Evolutionary conservation across 371 early-diverging fungal species (phyloP), one percentile per base, ranked within the genome.

Genomic region (Nematocida homosporus): DNA sequence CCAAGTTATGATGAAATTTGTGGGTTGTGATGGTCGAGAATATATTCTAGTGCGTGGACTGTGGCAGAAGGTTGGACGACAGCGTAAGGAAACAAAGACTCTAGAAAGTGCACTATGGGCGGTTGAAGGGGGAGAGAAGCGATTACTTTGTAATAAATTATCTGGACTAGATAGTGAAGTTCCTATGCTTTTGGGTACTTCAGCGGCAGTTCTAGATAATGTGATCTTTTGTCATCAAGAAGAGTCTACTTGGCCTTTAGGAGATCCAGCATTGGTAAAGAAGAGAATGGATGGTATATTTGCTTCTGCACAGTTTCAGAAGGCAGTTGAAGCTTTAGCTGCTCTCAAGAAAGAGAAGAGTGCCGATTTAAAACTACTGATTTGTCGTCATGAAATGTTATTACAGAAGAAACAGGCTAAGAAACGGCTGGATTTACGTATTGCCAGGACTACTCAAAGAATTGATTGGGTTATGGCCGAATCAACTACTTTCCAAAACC

Each of bases 211-310:
- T 34, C 82, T 99, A 29, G 96, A 98, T 64, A 94, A 92, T 84
- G 97, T 99, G 40, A 91, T 98, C 18, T 98, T 99, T 78, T 95
- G 95, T 81, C 98, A 97, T 81, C 99, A 99, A 84, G 99, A 99
- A 81, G 98, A 99, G 10, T 90, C 92, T 48, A 90, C 88, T 76
- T 99, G 99, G 93, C 96, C 96, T 5, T 86, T 99, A 20, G 86
- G 91, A 0, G 99, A 99, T 76, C 89, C 97, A 0, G 67, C 86
- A 1, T 79, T 85, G 0, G 78, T 98, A 34, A 99, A 99, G 82
- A 97, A 97, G 81, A 93, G 90, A 79, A 93, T 99, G 84, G 99
- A 99, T 83, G 97, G 95, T 34, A 96, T 99, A 51, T 99, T 99
- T 86, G 88, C 91, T 0, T 88, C 93, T 0, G 90, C 92, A 13